These are phyloP conservation scores for Magnaporthiopsis rhizophila DNA, from an alignment of 2,329 filamentous ascomycete genomes.

Conservation along the genomic window DNA sequence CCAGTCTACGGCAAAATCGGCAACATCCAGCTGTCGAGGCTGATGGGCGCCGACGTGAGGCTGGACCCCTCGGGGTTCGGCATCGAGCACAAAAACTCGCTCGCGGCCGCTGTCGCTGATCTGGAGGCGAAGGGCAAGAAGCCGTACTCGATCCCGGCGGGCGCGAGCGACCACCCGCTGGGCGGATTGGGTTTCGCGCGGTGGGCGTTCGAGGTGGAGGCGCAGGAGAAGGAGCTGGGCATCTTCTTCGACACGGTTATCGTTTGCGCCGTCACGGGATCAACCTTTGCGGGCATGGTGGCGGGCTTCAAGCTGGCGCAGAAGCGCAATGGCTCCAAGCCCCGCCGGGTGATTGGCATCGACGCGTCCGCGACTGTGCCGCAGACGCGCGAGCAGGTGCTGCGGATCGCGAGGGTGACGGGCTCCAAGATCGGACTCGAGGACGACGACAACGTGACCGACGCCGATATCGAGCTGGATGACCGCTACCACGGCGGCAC, in stretches of 20 bases:
- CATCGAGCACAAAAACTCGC: constrained; percentile 59
- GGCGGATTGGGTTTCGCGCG: constrained; percentile 63
- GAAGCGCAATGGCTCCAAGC: constrained; percentile 31
- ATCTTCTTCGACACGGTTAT: constrained; percentile 61
- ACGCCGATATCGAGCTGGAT: constrained; percentile 55
- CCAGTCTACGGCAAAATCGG: constrained; percentile 55
- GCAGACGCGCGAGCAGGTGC: constrained; percentile 56
- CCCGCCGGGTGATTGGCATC: constrained; percentile 55
- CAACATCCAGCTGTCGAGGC: constrained; percentile 61
- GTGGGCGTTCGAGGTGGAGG: constrained; percentile 61
- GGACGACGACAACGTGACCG: constrained; percentile 55
- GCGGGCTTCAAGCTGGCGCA: constrained; percentile 62
- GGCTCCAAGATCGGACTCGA: constrained; percentile 53
- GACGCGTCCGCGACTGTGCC: constrained; percentile 54
- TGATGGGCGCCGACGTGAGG: constrained; percentile 58
- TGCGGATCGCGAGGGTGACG: constrained; percentile 58
- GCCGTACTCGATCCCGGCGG: constrained; percentile 66
- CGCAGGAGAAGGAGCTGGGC: constrained; percentile 53
- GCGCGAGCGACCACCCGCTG: constrained; percentile 61
- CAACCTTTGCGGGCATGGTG: constrained; percentile 63
- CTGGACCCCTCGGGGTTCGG: constrained; percentile 55
- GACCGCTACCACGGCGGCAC: constrained; percentile 56
- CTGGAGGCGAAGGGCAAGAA: constrained; percentile 44
- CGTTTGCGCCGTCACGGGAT: constrained; percentile 64
- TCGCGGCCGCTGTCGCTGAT: constrained; percentile 49